A percentile compares a stretch with the other conserved stretches of the same genome.
Conservation (phyloP, 2,329 filamentous ascomycete species). For the Diaporthe batatas region DNA sequence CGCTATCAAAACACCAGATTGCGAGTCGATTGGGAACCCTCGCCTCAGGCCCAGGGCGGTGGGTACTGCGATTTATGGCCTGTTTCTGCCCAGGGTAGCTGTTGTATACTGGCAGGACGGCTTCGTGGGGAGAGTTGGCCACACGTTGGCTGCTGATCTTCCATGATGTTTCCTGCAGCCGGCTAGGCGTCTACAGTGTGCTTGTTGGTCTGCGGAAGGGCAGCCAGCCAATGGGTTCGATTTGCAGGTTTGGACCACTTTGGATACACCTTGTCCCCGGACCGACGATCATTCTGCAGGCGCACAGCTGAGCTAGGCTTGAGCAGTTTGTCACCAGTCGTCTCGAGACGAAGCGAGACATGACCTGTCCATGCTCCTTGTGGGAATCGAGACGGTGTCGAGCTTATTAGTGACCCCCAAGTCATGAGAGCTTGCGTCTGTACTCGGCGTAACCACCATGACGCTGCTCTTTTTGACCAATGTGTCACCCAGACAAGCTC, state of each 20-base stretch:
- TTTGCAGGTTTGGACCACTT: not conserved
- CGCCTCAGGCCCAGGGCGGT: not conserved
- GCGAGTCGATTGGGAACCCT: too few species aligned
- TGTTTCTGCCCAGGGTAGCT: not conserved
- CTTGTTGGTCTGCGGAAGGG: not conserved
- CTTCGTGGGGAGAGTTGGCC: too few species aligned
- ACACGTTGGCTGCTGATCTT: constrained; percentile 1
- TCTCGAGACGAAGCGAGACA: constrained; percentile 38
- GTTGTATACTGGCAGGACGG: not conserved
- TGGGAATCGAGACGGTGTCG: not conserved
- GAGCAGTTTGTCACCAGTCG: constrained; percentile 21
- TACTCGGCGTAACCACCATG: constrained; percentile 12
- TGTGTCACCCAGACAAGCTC: not conserved
- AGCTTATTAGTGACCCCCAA: not conserved
- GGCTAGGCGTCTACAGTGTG: not conserved
- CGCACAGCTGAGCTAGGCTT: constrained; percentile 2
- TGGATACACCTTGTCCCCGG: constrained; percentile 18
- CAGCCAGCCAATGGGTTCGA: not conserved
- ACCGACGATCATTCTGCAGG: constrained; percentile 12
- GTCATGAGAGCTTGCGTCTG: constrained; percentile 9
- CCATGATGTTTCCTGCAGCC: constrained; percentile 18
- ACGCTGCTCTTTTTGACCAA: not conserved
- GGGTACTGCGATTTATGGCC: not conserved
- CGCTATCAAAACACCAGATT: not conserved
- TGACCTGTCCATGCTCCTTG: constrained; percentile 10